These are phyloP conservation scores for Rubia yunnanensis DNA, from an alignment of 257 asterid genomes.

Conservation along the genomic window DNA sequence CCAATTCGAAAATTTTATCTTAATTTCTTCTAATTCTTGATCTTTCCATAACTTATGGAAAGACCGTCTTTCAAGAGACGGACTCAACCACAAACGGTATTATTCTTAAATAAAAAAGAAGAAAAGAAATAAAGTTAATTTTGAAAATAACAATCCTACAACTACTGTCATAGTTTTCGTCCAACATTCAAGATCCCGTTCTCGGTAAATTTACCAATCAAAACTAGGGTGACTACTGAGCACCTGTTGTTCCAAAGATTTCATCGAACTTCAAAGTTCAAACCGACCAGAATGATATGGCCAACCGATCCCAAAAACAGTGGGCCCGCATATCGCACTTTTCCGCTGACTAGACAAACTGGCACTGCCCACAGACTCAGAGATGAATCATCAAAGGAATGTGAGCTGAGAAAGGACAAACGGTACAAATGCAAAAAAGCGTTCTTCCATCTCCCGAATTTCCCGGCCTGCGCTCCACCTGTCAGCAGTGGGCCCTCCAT, in stretches of 20 bases:
- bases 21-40: too few relatives aligned
- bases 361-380: background rate
- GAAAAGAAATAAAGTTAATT: too few relatives aligned
- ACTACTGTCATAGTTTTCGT: too few relatives aligned
- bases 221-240: background rate
- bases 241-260: background rate
- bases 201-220: background rate
- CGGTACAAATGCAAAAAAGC: background rate
- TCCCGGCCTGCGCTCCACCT: constrained; percentile 37
- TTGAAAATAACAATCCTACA: too few relatives aligned
- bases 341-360: constrained; percentile 9
- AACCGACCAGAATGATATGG: background rate
- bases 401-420: background rate
- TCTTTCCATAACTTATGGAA: too few relatives aligned
- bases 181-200: background rate
- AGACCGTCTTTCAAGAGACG: too few relatives aligned
- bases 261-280: background rate
- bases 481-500: constrained; percentile 11
- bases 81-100: too few relatives aligned
- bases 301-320: background rate
- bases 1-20: too few relatives aligned
- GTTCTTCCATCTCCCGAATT: constrained; percentile 17
- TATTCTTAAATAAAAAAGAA: too few relatives aligned
- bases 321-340: constrained; percentile 6
- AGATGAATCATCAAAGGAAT: background rate